Evolutionary conservation across 202 grass and related monocot species (phyloP).

Genomic region (Panicum hallii): DNA sequence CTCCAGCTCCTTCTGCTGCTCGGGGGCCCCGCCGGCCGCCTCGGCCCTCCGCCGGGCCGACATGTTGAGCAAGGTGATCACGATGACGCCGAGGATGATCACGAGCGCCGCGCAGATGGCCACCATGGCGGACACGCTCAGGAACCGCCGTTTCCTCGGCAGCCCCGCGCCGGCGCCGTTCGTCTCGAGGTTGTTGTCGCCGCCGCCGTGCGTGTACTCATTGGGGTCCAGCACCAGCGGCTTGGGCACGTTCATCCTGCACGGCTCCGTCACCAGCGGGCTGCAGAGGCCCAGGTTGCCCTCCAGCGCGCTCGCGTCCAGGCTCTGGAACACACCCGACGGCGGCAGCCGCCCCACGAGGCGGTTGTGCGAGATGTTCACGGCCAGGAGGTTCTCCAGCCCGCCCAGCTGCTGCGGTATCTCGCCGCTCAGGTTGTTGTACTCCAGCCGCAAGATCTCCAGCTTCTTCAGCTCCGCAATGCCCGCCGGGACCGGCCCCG

Average conservation of each 20-base stretch:
- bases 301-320: constrained; percentile 78
- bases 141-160: constrained; percentile 56
- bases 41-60: constrained; percentile 63
- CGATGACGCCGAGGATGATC: constrained; percentile 63
- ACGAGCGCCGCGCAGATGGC: constrained; percentile 81
- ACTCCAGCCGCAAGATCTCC: constrained; percentile 84
- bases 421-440: constrained; percentile 86
- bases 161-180: background rate
- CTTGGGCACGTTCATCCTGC: constrained; percentile 89
- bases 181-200: constrained; percentile 37
- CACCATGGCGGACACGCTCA: constrained; percentile 85
- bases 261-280: constrained; percentile 71
- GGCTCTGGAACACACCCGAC: constrained; percentile 77
- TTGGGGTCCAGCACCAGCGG: constrained; percentile 94
- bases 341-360: constrained; percentile 81
- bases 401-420: constrained; percentile 77
- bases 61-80: constrained; percentile 77
- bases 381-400: constrained; percentile 75
- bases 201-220: constrained; percentile 56
- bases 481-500: constrained; percentile 65
- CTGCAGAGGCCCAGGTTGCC: constrained; percentile 97
- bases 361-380: constrained; percentile 92
- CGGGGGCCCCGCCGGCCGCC: background rate
- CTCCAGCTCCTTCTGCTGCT: constrained; percentile 60
- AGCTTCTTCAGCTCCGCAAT: constrained; percentile 76